phyloP scores from a whole-genome alignment of 78 protist species.

The Thecamonas trahens region DNA sequence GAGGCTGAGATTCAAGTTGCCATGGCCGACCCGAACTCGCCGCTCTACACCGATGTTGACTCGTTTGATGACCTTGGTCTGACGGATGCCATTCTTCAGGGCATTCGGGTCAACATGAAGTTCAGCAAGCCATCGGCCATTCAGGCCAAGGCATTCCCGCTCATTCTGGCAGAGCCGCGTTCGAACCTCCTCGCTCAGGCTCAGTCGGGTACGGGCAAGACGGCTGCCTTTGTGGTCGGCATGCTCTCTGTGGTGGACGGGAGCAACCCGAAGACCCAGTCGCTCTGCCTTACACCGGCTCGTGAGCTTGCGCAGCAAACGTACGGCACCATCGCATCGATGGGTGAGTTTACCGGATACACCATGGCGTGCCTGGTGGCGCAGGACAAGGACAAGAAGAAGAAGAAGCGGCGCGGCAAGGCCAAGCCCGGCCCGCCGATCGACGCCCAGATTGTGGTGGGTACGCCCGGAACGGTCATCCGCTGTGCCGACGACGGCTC shows the following conservation, averaged over 20 bases:
- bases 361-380: not conserved
- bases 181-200: constrained; percentile 76
- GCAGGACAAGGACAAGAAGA: not conserved
- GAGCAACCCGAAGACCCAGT: constrained; percentile 14
- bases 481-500: constrained; percentile 4
- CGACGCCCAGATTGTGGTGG: constrained; percentile 63
- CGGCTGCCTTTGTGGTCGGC: constrained; percentile 78
- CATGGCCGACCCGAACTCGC: constrained; percentile 40
- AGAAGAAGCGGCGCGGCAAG: not conserved
- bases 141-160: constrained; percentile 62
- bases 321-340: constrained; percentile 1
- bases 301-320: constrained; percentile 56
- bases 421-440: not conserved
- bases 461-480: constrained; percentile 79
- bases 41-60: constrained; percentile 28
- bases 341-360: constrained; percentile 28
- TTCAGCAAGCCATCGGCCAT: constrained; percentile 61
- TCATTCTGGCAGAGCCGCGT: constrained; percentile 18
- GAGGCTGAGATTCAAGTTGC: constrained; percentile 15
- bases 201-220: constrained; percentile 94
- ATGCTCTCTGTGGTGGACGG: constrained; percentile 48
- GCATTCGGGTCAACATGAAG: constrained; percentile 52
- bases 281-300: constrained; percentile 54
- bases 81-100: constrained; percentile 18
- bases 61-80: constrained; percentile 42